These are phyloP conservation scores for Globisporangium spinosum DNA, from an alignment of 352 stramenopile species.

Conservation along the genomic window DNA sequence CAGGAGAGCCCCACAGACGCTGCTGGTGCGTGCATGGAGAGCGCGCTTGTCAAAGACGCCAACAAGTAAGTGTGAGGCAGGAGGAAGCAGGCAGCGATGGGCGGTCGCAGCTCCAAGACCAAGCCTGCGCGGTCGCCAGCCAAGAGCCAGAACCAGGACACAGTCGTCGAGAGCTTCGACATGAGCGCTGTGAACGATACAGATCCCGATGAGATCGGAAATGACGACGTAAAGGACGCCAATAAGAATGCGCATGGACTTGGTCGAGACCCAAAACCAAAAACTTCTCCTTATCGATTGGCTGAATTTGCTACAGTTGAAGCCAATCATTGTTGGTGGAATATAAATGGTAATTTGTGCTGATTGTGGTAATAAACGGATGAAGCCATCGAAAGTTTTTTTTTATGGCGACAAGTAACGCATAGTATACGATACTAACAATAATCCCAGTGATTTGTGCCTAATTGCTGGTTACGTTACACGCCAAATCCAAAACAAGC, in stretches of 20 bases:
- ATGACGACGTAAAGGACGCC: background rate
- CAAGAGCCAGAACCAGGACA: constrained; percentile 19
- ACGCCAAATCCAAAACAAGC: background rate
- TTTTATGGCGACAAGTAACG: too few species aligned
- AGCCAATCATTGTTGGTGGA: too few species aligned
- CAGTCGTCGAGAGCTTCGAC: constrained; percentile 26
- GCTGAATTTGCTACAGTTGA: too few species aligned
- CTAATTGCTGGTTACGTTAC: background rate
- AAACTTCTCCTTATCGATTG: too few species aligned
- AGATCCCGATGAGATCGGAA: background rate
- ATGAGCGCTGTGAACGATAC: constrained; percentile 39
- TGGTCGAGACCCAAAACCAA: too few species aligned
- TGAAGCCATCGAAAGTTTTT: too few species aligned
- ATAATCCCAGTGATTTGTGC: background rate
- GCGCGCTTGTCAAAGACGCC: background rate
- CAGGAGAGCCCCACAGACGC: background rate
- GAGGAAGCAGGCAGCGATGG: constrained; percentile 29
- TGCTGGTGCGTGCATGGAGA: constrained; percentile 9
- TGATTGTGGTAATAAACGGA: too few species aligned
- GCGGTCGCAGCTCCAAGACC: constrained; percentile 55
- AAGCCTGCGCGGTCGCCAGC: constrained; percentile 16
- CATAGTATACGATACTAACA: too few species aligned
- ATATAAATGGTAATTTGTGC: too few species aligned
- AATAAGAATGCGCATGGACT: too few species aligned
- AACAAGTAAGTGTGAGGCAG: constrained; percentile 8